These are phyloP conservation scores for Macrolepiota dolichaula DNA, from an alignment of 768 basidiomycete species.

Conservation along the genomic window DNA sequence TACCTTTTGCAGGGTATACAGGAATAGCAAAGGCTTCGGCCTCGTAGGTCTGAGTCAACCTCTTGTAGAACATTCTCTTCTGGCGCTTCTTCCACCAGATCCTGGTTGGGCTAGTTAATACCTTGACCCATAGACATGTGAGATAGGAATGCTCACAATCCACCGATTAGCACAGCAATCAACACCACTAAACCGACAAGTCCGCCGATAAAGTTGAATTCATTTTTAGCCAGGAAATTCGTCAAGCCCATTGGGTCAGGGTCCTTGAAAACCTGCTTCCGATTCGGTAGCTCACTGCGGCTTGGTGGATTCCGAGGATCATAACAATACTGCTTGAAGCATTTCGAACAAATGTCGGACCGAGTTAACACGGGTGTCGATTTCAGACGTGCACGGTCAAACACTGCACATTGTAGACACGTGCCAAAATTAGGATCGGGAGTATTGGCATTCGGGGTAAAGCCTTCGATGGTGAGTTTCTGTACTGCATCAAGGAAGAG, in stretches of 20 bases:
- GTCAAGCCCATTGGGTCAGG: slow-evolving; percentile 52
- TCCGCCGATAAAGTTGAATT: slow-evolving; percentile 47
- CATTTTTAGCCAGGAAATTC: slow-evolving; percentile 41
- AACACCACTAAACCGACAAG: slow-evolving; percentile 37
- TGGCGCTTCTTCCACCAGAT: slow-evolving; percentile 26
- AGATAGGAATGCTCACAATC: slow-evolving; percentile 31
- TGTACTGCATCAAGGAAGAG: slow-evolving; percentile 63
- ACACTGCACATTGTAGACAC: slow-evolving; percentile 66
- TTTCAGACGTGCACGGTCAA: slow-evolving; percentile 50
- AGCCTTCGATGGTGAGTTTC: slow-evolving; percentile 54
- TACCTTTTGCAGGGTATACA: not conserved
- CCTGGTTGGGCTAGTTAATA: slow-evolving; percentile 12
- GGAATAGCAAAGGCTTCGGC: slow-evolving; percentile 6
- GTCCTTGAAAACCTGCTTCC: slow-evolving; percentile 45
- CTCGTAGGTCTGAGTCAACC: slow-evolving; percentile 2
- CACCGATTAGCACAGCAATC: slow-evolving; percentile 33
- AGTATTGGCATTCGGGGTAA: slow-evolving; percentile 52
- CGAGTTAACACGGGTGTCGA: slow-evolving; percentile 29
- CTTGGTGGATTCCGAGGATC: slow-evolving; percentile 43
- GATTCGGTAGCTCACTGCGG: slow-evolving; percentile 37
- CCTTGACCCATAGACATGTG: not conserved
- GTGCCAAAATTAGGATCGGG: slow-evolving; percentile 61
- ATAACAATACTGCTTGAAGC: slow-evolving; percentile 54
- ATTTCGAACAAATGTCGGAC: slow-evolving; percentile 39
- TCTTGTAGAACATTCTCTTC: slow-evolving; percentile 9